Conservation (phyloP, 169 alveolate genomes). For the Eimeria zaria region DNA sequence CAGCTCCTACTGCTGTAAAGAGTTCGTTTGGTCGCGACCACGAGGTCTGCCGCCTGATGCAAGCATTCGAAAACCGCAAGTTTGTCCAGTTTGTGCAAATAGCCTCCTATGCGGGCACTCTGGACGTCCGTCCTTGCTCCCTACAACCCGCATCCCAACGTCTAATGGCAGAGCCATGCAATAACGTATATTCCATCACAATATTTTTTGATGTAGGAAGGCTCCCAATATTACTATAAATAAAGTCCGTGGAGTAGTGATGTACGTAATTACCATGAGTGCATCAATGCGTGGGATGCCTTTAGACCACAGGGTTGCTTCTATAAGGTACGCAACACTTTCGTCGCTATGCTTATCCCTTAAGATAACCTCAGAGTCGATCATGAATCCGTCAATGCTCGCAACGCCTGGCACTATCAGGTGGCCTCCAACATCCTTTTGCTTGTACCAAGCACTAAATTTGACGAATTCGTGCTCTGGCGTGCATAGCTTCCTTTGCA, state of each 20-base stretch:
- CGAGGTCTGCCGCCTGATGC: slow-evolving; percentile 56
- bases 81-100: neutral
- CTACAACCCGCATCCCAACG: neutral
- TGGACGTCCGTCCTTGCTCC: neutral
- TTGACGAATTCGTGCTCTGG: slow-evolving; percentile 53
- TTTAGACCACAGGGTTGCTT: slow-evolving; percentile 71
- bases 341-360: slow-evolving; percentile 40
- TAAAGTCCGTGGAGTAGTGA: neutral
- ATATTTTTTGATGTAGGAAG: neutral
- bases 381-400: slow-evolving; percentile 41
- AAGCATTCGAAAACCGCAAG: neutral
- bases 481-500: slow-evolving; percentile 24
- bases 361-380: slow-evolving; percentile 16
- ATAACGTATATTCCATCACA: neutral
- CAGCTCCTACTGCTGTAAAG: slow-evolving; percentile 37
- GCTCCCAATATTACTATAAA: neutral
- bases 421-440: slow-evolving; percentile 39
- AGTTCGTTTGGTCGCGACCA: slow-evolving; percentile 60
- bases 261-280: neutral
- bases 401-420: slow-evolving; percentile 28
- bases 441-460: slow-evolving; percentile 37
- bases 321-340: slow-evolving; percentile 42
- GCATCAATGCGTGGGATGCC: slow-evolving; percentile 64
- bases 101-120: neutral
- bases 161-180: neutral